phyloP scores from a whole-genome alignment of 2,329 filamentous ascomycete species.

The Ophiostoma quercus region DNA sequence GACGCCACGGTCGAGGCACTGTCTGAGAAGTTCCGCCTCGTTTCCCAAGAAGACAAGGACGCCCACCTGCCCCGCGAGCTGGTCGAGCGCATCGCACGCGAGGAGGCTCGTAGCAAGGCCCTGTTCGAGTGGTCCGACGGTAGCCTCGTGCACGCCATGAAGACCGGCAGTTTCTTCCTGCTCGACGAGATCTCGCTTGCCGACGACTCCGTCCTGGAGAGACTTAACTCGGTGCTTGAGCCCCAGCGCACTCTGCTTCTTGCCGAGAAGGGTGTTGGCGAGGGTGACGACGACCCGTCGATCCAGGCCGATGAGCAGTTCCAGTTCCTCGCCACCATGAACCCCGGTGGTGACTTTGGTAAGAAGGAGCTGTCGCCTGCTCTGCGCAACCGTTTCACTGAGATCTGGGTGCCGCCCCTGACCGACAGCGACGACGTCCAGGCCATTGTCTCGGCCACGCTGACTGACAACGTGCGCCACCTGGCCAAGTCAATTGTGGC shows the following conservation, averaged over 20 bases:
- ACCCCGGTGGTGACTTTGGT: constrained; percentile 95
- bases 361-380: constrained; percentile 97
- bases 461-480: constrained; percentile 42
- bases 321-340: constrained; percentile 98
- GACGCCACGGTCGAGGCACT: constrained; percentile 51
- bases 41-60: constrained; percentile 42
- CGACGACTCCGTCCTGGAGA: constrained; percentile 93
- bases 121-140: constrained; percentile 97
- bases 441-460: constrained; percentile 76
- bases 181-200: constrained; percentile 97
- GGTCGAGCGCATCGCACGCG: constrained; percentile 43
- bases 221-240: constrained; percentile 94
- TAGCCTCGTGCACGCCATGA: constrained; percentile 90
- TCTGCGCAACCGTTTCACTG: constrained; percentile 90
- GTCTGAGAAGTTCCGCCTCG: constrained; percentile 53
- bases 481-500: constrained; percentile 67
- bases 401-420: constrained; percentile 93
- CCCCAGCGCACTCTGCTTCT: constrained; percentile 78
- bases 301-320: constrained; percentile 61
- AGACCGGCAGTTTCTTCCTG: constrained; percentile 79
- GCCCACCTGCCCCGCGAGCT: constrained; percentile 44
- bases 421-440: constrained; percentile 80
- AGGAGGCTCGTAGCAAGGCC: constrained; percentile 64
- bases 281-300: constrained; percentile 54
- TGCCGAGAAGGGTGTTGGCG: constrained; percentile 86